Percentiles rank a stretch among this genome's conserved stretches.
Evolutionary conservation across 1,139 yeast species (phyloP).

Genomic region (Tardiomyces blankii): DNA sequence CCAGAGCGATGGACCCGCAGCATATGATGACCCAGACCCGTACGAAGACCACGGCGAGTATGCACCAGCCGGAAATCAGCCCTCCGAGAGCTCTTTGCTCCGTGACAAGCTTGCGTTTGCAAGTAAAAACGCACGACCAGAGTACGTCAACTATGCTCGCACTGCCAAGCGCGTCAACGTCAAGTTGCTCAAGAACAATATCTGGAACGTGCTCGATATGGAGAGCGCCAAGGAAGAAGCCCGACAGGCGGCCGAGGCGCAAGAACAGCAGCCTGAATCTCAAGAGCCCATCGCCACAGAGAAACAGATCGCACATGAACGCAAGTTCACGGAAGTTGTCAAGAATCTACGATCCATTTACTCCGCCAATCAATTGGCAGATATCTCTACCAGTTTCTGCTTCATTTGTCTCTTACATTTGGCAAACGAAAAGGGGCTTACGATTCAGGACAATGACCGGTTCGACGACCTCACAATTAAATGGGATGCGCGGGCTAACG

Average conservation of each 20-base stretch:
- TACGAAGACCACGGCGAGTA: constrained; percentile 6
- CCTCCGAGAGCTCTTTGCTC: background rate
- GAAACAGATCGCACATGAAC: constrained; percentile 9
- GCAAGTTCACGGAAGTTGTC: constrained; percentile 39
- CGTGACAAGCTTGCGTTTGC: background rate
- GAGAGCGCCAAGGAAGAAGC: constrained; percentile 6
- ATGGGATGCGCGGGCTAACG: constrained; percentile 11
- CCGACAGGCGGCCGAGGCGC: constrained; percentile 1
- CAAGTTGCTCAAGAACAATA: constrained; percentile 61
- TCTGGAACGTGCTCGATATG: constrained; percentile 50
- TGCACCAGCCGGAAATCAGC: background rate
- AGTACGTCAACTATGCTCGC: constrained; percentile 62
- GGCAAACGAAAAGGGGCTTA: constrained; percentile 79
- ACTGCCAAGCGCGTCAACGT: constrained; percentile 84
- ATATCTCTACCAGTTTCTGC: constrained; percentile 78
- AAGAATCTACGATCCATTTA: constrained; percentile 25
- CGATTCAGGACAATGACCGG: constrained; percentile 44
- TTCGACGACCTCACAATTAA: constrained; percentile 46
- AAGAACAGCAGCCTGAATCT: background rate
- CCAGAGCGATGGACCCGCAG: constrained; percentile 16
- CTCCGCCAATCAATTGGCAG: constrained; percentile 30
- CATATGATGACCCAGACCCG: constrained; percentile 5
- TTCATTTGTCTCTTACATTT: constrained; percentile 77
- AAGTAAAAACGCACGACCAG: constrained; percentile 31
- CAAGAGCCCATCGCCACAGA: constrained; percentile 1